Evolutionary conservation across 257 asterid genomes (phyloP).

Genomic region (Verbascum thapsus): DNA sequence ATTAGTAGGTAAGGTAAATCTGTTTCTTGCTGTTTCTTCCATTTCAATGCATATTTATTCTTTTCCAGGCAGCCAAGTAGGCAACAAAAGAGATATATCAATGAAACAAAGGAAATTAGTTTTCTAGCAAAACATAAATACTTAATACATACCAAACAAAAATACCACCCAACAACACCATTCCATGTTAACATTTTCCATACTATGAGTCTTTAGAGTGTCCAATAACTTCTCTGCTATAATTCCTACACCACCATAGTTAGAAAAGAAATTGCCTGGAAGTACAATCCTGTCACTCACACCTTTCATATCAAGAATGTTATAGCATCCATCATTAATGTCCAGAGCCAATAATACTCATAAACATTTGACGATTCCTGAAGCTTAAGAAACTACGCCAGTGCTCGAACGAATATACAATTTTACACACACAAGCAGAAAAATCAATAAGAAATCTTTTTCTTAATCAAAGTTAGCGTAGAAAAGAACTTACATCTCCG

Average conservation of each 20-base stretch:
- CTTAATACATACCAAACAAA: conserved; percentile 2
- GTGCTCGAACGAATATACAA: conserved; percentile 7
- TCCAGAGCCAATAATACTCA: conserved; percentile 18
- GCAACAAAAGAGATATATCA: conserved; percentile 1
- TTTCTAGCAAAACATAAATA: conserved; percentile 9
- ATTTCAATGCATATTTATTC: conserved; percentile 1
- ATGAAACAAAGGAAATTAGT: neutral
- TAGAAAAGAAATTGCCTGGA: too few relatives aligned
- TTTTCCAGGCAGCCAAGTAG: conserved; percentile 4
- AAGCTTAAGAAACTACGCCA: conserved; percentile 20
- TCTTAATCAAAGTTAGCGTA: conserved; percentile 5
- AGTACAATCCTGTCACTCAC: too few relatives aligned
- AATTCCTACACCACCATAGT: conserved; percentile 6
- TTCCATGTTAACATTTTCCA: too few relatives aligned
- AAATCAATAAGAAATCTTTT: neutral
- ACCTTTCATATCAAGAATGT: conserved; percentile 7
- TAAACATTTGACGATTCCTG: neutral
- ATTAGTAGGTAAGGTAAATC: neutral
- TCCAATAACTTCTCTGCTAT: too few relatives aligned
- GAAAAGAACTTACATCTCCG: neutral
- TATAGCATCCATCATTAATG: conserved; percentile 2
- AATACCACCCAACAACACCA: conserved; percentile 14
- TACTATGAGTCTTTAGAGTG: too few relatives aligned
- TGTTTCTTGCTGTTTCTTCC: neutral
- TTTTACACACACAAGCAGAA: conserved; percentile 14